phyloP scores from a whole-genome alignment of 768 basidiomycete genomes.

The Panellus pusillus region DNA sequence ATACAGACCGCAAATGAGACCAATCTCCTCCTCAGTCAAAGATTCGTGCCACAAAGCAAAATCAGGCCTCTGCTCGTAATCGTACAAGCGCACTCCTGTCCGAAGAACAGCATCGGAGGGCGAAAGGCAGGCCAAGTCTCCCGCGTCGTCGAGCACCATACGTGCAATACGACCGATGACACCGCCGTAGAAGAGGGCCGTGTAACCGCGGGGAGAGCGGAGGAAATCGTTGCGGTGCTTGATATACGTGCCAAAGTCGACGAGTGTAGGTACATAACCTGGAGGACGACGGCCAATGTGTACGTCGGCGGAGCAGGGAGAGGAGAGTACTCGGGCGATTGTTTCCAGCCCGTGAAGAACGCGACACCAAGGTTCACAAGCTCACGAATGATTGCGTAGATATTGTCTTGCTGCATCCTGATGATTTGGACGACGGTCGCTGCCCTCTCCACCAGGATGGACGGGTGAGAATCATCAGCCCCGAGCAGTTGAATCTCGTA shows the following conservation, averaged over 20 bases:
- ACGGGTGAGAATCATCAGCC: too few species aligned
- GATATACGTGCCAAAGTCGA: background rate
- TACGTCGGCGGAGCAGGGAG: too few species aligned
- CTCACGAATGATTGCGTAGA: background rate
- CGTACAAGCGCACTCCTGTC: background rate
- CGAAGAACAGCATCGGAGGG: background rate
- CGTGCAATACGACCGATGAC: slow-evolving; percentile 4
- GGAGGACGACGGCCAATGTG: background rate
- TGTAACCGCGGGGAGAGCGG: background rate
- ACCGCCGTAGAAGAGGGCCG: slow-evolving; percentile 4
- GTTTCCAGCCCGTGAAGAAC: background rate
- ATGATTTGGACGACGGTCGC: background rate
- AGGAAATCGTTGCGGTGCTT: background rate
- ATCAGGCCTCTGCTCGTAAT: background rate
- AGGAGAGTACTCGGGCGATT: too few species aligned
- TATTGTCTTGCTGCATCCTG: background rate
- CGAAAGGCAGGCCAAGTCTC: background rate
- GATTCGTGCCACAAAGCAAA: slow-evolving; percentile 5
- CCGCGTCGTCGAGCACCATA: background rate
- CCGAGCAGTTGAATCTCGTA: too few species aligned
- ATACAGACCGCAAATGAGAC: slow-evolving; percentile 12
- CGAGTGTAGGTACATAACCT: background rate
- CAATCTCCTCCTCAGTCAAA: background rate
- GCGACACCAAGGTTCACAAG: background rate
- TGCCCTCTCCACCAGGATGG: background rate